phyloP scores from a whole-genome alignment of 1,284 basidiomycete species.

The Stygiomarasmius scandens region DNA sequence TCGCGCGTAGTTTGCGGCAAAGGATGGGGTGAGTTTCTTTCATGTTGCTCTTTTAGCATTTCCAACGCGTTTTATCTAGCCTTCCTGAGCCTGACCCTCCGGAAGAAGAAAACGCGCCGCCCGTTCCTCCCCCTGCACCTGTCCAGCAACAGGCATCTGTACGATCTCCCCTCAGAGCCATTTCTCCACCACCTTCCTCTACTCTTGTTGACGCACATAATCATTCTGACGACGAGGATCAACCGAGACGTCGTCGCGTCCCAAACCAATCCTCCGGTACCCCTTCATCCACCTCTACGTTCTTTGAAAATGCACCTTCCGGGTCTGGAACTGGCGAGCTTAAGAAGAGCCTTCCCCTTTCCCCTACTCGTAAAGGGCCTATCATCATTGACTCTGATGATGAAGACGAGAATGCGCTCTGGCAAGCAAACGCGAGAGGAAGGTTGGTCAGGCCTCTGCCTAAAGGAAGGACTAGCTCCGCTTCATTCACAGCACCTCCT shows the following conservation, averaged over 20 bases:
- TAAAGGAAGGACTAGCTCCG: slow-evolving; percentile 10
- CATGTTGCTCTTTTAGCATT: background rate
- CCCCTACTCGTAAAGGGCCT: slow-evolving; percentile 8
- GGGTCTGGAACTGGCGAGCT: background rate
- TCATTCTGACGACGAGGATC: slow-evolving; percentile 48
- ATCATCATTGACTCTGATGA: slow-evolving; percentile 20
- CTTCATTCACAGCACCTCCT: slow-evolving; percentile 14
- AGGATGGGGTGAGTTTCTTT: slow-evolving; percentile 59
- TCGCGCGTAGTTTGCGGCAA: slow-evolving; percentile 54
- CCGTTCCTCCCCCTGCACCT: slow-evolving; percentile 5
- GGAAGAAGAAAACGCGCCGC: background rate
- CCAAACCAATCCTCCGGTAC: slow-evolving; percentile 21
- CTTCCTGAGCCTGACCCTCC: slow-evolving; percentile 9
- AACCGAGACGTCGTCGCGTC: slow-evolving; percentile 35
- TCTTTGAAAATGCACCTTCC: background rate
- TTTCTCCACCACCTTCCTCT: slow-evolving; percentile 40
- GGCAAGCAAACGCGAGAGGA: background rate
- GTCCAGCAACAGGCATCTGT: slow-evolving; percentile 4
- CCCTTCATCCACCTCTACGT: slow-evolving; percentile 7
- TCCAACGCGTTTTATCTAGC: slow-evolving; percentile 2
- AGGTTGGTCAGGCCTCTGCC: slow-evolving; percentile 17
- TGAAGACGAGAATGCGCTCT: slow-evolving; percentile 19
- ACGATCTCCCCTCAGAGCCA: slow-evolving; percentile 46
- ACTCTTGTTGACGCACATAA: slow-evolving; percentile 25
- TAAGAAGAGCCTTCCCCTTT: slow-evolving; percentile 4